Conservation (phyloP, 495 filamentous ascomycete genomes). For the Penicillium taxi region DNA sequence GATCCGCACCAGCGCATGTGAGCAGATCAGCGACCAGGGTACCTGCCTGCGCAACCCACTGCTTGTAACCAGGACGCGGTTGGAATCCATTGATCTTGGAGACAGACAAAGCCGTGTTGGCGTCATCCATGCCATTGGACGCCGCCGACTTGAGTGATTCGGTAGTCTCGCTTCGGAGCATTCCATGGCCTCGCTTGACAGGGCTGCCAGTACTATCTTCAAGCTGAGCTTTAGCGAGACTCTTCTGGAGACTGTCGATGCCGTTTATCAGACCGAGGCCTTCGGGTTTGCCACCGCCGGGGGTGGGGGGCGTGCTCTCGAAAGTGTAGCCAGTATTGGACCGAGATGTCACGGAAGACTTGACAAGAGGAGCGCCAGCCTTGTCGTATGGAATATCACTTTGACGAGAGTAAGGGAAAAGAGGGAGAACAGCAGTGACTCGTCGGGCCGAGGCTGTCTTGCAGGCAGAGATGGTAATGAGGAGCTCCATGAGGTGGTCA, state of each 20-base stretch:
- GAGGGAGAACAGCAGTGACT: conserved; percentile 87
- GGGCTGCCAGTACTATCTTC: conserved; percentile 44
- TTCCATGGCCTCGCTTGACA: conserved; percentile 33
- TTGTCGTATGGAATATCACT: conserved; percentile 96
- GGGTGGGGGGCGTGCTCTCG: conserved; percentile 83
- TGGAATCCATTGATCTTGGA: conserved; percentile 54
- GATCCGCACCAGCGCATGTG: conserved; percentile 92
- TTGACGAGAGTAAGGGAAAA: conserved; percentile 94
- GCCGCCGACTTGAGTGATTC: conserved; percentile 49
- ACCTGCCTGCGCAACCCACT: conserved; percentile 97
- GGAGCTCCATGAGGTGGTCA: conserved; percentile 88
- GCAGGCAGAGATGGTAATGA: conserved; percentile 94
- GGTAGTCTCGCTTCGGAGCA: conserved; percentile 51
- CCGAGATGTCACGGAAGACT: conserved; percentile 47
- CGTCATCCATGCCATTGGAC: conserved; percentile 44
- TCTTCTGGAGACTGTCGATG: conserved; percentile 54
- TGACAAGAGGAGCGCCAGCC: conserved; percentile 75
- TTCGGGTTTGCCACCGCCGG: conserved; percentile 55
- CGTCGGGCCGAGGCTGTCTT: conserved; percentile 88
- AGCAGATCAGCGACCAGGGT: conserved; percentile 91
- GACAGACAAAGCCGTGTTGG: conserved; percentile 40
- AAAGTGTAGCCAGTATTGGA: conserved; percentile 70
- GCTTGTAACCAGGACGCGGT: conserved; percentile 86
- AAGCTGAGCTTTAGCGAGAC: conserved; percentile 53
- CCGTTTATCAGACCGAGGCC: conserved; percentile 56